phyloP scores from a whole-genome alignment of 352 stramenopile species.

The Globisporangium polare region DNA sequence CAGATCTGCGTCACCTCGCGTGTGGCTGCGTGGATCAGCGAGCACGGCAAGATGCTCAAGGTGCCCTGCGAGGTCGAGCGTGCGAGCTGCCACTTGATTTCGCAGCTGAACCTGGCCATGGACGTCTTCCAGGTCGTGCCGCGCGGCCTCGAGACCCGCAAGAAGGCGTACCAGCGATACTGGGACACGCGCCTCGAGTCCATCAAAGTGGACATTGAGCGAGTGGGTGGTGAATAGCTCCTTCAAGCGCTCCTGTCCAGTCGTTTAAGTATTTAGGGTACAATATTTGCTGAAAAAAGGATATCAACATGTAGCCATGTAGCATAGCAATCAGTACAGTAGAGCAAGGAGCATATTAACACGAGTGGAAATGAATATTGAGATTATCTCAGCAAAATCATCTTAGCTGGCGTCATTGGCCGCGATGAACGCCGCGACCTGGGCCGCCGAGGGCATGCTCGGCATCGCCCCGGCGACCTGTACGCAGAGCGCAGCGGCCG shows the following conservation, averaged over 20 bases:
- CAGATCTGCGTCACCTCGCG: conserved; percentile 49
- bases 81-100: conserved; percentile 25
- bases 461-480: conserved; percentile 57
- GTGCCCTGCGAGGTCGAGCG: conserved; percentile 24
- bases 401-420: not conserved
- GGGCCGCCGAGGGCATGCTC: conserved; percentile 50
- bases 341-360: not conserved
- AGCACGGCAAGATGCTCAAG: conserved; percentile 22
- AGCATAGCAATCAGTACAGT: not conserved
- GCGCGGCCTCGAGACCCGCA: conserved; percentile 31
- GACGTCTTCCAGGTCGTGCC: conserved; percentile 38
- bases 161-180: conserved; percentile 26
- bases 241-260: not conserved
- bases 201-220: conserved; percentile 17
- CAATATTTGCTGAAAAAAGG: not conserved
- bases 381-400: not conserved
- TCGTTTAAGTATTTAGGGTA: conserved; percentile 12
- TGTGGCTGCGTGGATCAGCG: conserved; percentile 34
- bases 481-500: conserved; percentile 66
- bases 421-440: conserved; percentile 32
- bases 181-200: conserved; percentile 14
- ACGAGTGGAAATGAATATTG: not conserved
- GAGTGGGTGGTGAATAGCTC: not conserved
- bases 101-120: conserved; percentile 32
- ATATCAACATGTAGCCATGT: no score